Evolutionary conservation across 2,329 filamentous ascomycete species (phyloP).

Genomic region (Myotisia sp.): DNA sequence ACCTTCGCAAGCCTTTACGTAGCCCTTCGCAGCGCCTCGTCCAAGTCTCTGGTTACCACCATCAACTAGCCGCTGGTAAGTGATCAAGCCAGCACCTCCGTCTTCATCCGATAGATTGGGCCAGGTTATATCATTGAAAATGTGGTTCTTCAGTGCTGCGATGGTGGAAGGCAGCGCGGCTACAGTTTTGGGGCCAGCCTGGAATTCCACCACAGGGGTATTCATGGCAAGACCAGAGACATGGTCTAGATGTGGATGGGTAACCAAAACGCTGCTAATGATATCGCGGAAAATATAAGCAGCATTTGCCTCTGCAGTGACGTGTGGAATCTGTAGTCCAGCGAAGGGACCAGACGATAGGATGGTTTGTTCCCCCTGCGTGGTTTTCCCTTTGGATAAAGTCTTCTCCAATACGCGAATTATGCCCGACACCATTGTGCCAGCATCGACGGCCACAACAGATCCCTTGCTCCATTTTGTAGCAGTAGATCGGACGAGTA

Average conservation of each 20-base stretch:
- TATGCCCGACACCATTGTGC: conserved; percentile 76
- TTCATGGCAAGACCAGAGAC: conserved; percentile 86
- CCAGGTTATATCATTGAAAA: conserved; percentile 98
- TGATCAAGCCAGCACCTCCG: conserved; percentile 80
- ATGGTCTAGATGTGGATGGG: conserved; percentile 94
- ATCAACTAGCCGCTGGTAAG: conserved; percentile 75
- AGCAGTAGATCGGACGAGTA: conserved; percentile 70
- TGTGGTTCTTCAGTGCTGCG: conserved; percentile 76
- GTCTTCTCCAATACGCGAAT: conserved; percentile 53
- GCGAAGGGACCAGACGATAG: conserved; percentile 58
- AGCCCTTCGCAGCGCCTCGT: conserved; percentile 64
- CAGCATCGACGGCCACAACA: conserved; percentile 82
- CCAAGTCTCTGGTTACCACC: conserved; percentile 76
- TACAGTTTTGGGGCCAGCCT: conserved; percentile 64
- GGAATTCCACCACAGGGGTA: conserved; percentile 69
- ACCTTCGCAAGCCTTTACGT: conserved; percentile 76
- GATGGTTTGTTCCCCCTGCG: conserved; percentile 16
- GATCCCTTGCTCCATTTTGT: conserved; percentile 71
- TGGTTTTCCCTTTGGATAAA: conserved; percentile 6
- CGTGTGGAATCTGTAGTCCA: conserved; percentile 56
- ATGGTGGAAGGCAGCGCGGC: conserved; percentile 83
- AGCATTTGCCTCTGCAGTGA: conserved; percentile 61
- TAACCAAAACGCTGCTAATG: conserved; percentile 80
- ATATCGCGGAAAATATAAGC: conserved; percentile 63
- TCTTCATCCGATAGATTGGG: conserved; percentile 94